Evolutionary conservation across 208 protist species (phyloP).

Genomic region (Acanthamoeba healyi): DNA sequence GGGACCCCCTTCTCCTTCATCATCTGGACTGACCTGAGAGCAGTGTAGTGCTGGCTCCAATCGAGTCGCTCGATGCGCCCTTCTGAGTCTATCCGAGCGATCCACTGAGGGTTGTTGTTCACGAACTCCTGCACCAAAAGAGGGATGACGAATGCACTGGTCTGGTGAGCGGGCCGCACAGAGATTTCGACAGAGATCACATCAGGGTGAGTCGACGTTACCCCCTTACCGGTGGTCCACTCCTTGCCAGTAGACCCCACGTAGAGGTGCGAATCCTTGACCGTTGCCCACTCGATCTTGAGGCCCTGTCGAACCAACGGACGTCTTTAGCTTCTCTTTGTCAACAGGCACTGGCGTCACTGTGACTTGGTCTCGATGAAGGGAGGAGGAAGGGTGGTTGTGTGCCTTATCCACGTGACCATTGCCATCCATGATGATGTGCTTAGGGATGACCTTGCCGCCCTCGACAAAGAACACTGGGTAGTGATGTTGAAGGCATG

Average conservation of each 20-base stretch:
- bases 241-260: conserved; percentile 87
- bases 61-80: conserved; percentile 75
- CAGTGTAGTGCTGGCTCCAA: conserved; percentile 79
- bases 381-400: conserved; percentile 45
- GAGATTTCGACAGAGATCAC: not conserved
- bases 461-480: conserved; percentile 69
- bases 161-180: no score
- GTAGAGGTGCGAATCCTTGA: conserved; percentile 84
- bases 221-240: conserved; percentile 79
- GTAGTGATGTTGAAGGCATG: not conserved
- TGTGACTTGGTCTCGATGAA: no score
- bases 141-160: not conserved
- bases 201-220: not conserved
- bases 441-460: conserved; percentile 62
- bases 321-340: no score
- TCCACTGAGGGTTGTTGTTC: conserved; percentile 82
- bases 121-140: conserved; percentile 35
- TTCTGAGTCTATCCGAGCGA: conserved; percentile 78
- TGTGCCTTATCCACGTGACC: conserved; percentile 78
- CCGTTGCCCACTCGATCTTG: conserved; percentile 87
- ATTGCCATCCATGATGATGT: conserved; percentile 82
- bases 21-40: not conserved
- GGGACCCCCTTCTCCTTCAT: not conserved
- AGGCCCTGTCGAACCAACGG: conserved; percentile 77
- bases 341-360: no score